Base-by-base conservation (phyloP, 2,329 filamentous ascomycete genomes). In the Epichloe amarillans region DNA sequence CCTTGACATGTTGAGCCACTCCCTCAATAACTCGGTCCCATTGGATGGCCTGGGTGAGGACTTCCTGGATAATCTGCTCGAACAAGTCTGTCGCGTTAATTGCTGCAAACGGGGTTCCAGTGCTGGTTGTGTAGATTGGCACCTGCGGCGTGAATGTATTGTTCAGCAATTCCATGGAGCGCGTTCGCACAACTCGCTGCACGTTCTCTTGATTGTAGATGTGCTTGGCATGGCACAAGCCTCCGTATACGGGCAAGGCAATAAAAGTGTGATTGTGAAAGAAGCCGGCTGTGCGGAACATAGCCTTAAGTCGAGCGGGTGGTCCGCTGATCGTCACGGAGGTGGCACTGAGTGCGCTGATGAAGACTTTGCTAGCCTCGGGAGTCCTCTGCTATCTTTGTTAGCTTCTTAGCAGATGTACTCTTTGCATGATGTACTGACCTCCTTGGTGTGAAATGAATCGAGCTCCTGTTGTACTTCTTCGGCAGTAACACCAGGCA, bases 181-280 rank as follows among this genome's bases (percentile, higher is more conserved):
- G 49, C 30, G 19, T 36, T 3, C 57, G 48, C 26, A 68, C 54
- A 41, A 66, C 59, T 7, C 35, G 49, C 3, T 58, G 15, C 1
- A 64, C 56, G 54, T 72, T 47, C 5, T 60, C 38, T 10, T 54
- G n/a, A 8, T 39, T 58, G 55, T 71, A 72, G 17, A 73, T 58
- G 52, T 72, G 69, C 0, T 52, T 46, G 14, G 69, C 69, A 53
- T 73, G 70, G 46, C 68, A 72, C 4, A 72, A 56, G 1, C 63
- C 61, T 2, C 56, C 62, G 37, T 65, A 69, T 1, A 73, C 64
- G 0, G 69, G 66, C 10, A 72, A 50, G 1, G 59, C 46, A 4
- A 67, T 51, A 19, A 41, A 58, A 33, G 62, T 66, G 23, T 54
- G 48, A 48, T 65, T 58, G 2, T 63, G 62, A 41, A 54, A 54